Evolutionary conservation across 208 protist genomes (phyloP).

Genomic region (Porcisia hertigi): DNA sequence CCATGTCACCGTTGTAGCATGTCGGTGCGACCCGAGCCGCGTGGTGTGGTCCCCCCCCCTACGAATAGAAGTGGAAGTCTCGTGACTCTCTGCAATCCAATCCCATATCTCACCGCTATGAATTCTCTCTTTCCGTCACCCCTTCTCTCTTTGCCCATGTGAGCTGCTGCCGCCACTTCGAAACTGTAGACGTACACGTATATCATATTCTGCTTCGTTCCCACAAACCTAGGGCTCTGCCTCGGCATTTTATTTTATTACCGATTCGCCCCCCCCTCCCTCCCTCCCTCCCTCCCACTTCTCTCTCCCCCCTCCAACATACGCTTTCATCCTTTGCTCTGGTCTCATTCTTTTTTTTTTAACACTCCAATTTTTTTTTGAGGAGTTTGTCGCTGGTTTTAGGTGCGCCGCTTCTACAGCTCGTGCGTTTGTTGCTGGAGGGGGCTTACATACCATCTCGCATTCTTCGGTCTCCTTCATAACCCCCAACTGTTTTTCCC

Average conservation of each 20-base stretch:
- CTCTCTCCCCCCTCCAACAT: neutral
- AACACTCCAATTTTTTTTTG: neutral
- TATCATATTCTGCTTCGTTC: neutral
- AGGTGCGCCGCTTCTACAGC: neutral
- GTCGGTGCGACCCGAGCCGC: neutral
- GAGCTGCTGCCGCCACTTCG: neutral
- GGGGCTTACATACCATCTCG: no score
- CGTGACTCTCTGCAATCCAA: no score
- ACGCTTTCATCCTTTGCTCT: neutral
- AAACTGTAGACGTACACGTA: neutral
- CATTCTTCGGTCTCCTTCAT: neutral
- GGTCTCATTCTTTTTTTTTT: neutral
- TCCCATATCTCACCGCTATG: neutral
- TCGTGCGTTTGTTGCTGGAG: neutral
- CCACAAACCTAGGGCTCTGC: neutral
- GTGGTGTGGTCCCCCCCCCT: neutral
- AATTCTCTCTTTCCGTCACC: neutral
- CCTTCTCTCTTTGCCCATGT: neutral
- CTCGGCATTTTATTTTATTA: neutral
- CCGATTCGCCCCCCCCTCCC: neutral
- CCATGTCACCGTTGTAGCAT: neutral
- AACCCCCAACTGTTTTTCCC: neutral
- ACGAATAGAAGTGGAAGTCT: neutral
- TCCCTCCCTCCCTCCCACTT: neutral
- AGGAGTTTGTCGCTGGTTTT: neutral